Base-by-base conservation (phyloP, 148 eudicot species). In the Vaccinium corymbosum region DNA sequence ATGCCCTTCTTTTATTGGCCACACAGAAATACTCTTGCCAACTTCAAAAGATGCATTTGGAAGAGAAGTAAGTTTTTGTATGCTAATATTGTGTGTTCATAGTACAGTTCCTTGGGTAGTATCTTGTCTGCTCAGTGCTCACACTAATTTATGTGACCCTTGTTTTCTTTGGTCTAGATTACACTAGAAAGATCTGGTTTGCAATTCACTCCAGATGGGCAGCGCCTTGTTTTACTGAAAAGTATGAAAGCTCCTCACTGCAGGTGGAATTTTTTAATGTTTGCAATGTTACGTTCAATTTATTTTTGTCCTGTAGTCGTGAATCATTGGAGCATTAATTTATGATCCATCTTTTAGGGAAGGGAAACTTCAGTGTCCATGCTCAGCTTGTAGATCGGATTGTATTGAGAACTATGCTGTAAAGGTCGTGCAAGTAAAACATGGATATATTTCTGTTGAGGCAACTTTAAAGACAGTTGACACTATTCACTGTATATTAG, bases 161-260 rank as follows among this genome's bases (percentile, higher is more conserved):
- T 76, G 32, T 59, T 66, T 50, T 81, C 73, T 6, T 51, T 55
- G 86, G 77, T 80, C 88, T 88, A 97, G 99, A 89, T 91, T 88
- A 85, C 90, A 84, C 68, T 87, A 78, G 95, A 90, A 80, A 91
- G 87, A 62, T 85, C 89, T 82, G 87, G 91, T 84, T 78, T 97
- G 86, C 94, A 94, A 84, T 89, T 97, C 76, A 90, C 97, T 68
- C 98, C 98, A 83, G 92, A 91, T 88, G 95, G 91, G 27, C 86
- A 87, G 76, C 85, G 88, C 74, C 92, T 97, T 56, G 94, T 94
- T 84, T 74, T 94, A 27, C 84, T 86, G 73, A 90, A 93, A 87
- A 85, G 90, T 81, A 87, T 97, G 82, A 87, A 89, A 90, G 87
- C 90, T 80, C 94, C 99, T 85, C 87, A 87, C 64, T 94, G 98